Base-by-base conservation (phyloP, 2,329 filamentous ascomycete genomes). In the Macroventuria anomochaeta region DNA sequence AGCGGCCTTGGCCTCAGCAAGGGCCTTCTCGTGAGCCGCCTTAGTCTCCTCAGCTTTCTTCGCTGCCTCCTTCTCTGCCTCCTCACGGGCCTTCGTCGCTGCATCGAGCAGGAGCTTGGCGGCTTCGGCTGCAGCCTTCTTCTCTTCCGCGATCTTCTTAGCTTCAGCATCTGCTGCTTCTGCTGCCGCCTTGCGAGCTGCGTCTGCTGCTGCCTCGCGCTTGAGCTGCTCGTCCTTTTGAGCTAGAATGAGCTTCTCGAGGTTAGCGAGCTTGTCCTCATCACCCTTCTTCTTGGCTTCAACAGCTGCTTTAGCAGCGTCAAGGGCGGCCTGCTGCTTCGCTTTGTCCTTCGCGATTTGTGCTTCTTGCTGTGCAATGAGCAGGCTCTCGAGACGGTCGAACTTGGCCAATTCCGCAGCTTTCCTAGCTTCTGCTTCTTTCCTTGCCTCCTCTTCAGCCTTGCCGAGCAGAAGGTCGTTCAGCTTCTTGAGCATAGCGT, bases 91-190 rank as follows among this genome's bases (percentile, higher is more conserved):
- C 47, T 69, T 68, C 36, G 64, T 55, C 10, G 70, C 70, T 8
- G 69, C 70, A 6, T 68, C 69, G 11, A 72, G 59, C 32, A 71
- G 34, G 7, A 61, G 51, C 21, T 58, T 62, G 7, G 69, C 68
- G 25, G 56, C 53, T 44, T 72, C 65, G n/a, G 69, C 70, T 7
- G 67, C 65, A 17, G 70, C 71, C 18, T 79, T 77, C 60, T 71
- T 79, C 25, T 80, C 79, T 32, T 78, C 77, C 18, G 79, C 77
- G 55, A 79, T 81, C 67, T 83, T 82, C 32, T 77, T 77, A n/a
- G 80, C 79, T 42, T 79, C 75, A 11, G 75, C 71, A 36, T 80
- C 78, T 31, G 77, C 75, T 13, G 78, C 77, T 48, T 78, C 83
- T 65, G 82, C 82, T 39, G 75, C 76, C 6, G 71, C 67, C 61